A percentile compares a stretch with the other conserved stretches of the same genome.
Evolutionary conservation across 257 asterid genomes (phyloP).

Genomic region (Echites panduratus): DNA sequence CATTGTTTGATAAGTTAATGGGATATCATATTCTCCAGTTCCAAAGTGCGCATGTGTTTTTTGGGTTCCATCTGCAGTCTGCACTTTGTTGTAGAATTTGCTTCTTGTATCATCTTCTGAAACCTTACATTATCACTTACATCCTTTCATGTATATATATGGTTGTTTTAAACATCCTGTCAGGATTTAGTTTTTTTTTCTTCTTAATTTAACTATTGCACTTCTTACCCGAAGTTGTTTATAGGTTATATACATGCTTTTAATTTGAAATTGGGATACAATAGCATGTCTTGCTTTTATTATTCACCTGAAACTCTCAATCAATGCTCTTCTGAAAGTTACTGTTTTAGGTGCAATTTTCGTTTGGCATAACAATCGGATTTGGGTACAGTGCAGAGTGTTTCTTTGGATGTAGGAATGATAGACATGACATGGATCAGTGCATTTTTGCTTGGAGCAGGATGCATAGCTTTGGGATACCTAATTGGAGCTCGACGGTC

Average conservation of each 20-base stretch:
- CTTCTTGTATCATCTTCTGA: not conserved
- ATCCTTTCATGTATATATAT: not conserved
- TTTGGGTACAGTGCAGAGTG: constrained; percentile 32
- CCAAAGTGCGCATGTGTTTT: not conserved
- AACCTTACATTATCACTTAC: not conserved
- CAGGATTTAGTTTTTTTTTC: not conserved
- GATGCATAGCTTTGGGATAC: constrained; percentile 75
- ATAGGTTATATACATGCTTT: not conserved
- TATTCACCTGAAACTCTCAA: not conserved
- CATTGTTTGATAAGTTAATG: not conserved
- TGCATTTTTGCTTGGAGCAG: constrained; percentile 68
- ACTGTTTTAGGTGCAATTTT: not conserved
- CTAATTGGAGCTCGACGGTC: constrained; percentile 53
- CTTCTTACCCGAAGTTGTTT: not conserved
- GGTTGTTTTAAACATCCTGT: not conserved
- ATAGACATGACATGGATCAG: constrained; percentile 72
- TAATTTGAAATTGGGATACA: not conserved
- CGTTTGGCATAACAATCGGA: constrained; percentile 3
- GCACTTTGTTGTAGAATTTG: not conserved
- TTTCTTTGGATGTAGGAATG: constrained; percentile 43
- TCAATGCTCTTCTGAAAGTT: not conserved
- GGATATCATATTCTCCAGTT: not conserved
- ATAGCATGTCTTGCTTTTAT: not conserved
- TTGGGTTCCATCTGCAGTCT: not conserved
- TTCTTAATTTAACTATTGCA: not conserved